A percentile compares a stretch with the other conserved stretches of the same genome.
Evolutionary conservation across 2,329 filamentous ascomycete genomes (phyloP).

Genomic region (Nakataea oryzae): DNA sequence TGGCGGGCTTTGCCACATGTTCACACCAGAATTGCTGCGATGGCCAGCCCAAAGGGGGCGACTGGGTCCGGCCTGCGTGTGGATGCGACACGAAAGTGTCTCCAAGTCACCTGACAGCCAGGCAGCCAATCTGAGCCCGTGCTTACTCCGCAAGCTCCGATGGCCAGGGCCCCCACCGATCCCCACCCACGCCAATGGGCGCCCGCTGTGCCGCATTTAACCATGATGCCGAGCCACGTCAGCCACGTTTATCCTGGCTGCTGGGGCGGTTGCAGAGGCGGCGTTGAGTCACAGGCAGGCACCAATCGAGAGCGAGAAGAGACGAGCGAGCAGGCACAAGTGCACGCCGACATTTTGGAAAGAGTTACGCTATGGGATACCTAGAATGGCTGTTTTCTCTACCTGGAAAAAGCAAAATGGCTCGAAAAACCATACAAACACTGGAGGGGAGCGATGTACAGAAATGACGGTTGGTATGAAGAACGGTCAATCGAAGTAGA

Average conservation of each 20-base stretch:
- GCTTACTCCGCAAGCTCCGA: neutral
- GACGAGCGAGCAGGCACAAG: neutral
- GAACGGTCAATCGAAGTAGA: no score
- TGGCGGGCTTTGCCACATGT: neutral
- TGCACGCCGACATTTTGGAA: no score
- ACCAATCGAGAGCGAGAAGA: neutral
- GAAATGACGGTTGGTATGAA: no score
- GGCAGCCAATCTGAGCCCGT: neutral
- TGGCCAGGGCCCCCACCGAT: neutral
- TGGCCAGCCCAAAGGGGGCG: neutral
- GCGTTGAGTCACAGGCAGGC: neutral
- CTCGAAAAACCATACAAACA: no score
- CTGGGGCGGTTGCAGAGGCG: no score
- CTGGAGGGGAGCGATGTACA: no score
- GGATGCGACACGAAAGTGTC: slow-evolving; percentile 3
- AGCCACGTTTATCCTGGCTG: slow-evolving; percentile 1
- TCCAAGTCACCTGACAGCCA: slow-evolving; percentile 5
- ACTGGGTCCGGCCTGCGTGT: neutral
- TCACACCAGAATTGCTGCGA: neutral
- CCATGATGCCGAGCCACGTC: slow-evolving; percentile 2
- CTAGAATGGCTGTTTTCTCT: no score
- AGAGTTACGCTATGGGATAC: no score
- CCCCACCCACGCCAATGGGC: no score
- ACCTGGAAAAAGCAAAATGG: no score
- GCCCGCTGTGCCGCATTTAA: neutral